These are phyloP conservation scores for Sonneratia alba DNA, from an alignment of 345 rosid species.

Conservation along the genomic window DNA sequence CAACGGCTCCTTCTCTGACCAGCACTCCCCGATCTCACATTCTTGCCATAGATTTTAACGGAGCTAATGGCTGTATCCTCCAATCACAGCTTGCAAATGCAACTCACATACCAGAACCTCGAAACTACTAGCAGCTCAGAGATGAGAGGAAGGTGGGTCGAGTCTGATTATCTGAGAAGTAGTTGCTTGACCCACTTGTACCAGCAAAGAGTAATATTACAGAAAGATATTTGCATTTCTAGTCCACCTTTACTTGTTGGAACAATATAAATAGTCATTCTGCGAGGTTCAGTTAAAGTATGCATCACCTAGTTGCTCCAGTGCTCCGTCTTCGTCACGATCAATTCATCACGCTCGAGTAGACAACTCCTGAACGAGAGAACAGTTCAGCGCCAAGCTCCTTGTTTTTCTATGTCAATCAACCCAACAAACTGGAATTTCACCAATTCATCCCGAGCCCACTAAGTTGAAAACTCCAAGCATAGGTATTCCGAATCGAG, in stretches of 20 bases:
- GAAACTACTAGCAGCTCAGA: neutral
- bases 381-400: too few species aligned
- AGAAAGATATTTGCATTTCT: neutral
- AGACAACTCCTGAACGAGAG: too few species aligned
- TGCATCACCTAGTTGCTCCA: neutral
- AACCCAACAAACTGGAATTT: too few species aligned
- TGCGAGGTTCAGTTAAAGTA: neutral
- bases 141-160: neutral
- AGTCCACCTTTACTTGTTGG: neutral
- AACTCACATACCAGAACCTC: too few species aligned
- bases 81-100: too few species aligned
- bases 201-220: neutral
- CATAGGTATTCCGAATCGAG: too few species aligned
- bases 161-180: neutral
- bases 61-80: too few species aligned
- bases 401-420: too few species aligned
- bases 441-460: too few species aligned
- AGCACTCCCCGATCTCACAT: constrained; percentile 41
- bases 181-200: neutral
- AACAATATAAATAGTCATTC: neutral
- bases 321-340: neutral
- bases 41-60: constrained; percentile 34
- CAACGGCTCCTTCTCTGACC: constrained; percentile 24
- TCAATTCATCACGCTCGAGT: too few species aligned
- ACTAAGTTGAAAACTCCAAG: too few species aligned